phyloP scores from a whole-genome alignment of 2,329 filamentous ascomycete species.

The Teratosphaeria pseudoeucalypti region DNA sequence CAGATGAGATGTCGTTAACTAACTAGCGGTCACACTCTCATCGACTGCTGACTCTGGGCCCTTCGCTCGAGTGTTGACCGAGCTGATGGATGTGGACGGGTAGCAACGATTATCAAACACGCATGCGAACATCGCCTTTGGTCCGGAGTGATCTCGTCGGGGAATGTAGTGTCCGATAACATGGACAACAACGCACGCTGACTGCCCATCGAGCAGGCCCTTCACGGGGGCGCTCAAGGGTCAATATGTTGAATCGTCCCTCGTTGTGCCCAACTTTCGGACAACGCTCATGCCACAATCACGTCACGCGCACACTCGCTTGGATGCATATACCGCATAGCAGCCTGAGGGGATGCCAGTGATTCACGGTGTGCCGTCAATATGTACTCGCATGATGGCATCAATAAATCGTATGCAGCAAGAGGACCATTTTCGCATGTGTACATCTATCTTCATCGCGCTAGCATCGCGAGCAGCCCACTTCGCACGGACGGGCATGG shows the following conservation, averaged over 20 bases:
- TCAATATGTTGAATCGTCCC: too few species aligned
- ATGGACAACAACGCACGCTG: too few species aligned
- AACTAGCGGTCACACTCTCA: not conserved
- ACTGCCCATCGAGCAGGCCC: too few species aligned
- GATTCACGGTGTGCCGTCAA: too few species aligned
- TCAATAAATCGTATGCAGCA: too few species aligned
- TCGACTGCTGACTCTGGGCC: not conserved
- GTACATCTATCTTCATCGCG: not conserved
- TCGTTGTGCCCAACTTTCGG: too few species aligned
- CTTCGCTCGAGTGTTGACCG: not conserved
- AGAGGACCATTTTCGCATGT: not conserved
- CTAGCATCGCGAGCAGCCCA: not conserved
- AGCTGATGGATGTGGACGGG: not conserved
- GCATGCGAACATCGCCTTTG: not conserved
- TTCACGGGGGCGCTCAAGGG: too few species aligned
- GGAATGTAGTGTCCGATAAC: not conserved
- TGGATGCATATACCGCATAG: too few species aligned
- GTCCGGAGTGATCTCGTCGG: not conserved
- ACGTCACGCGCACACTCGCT: too few species aligned
- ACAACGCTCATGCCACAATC: too few species aligned
- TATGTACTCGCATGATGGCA: too few species aligned
- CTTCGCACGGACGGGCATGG: slow-evolving; percentile 10
- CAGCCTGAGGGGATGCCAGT: too few species aligned
- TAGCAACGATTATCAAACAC: not conserved
- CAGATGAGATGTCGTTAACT: not conserved